These are phyloP conservation scores for Trichoderma orchidacearum DNA, from an alignment of 495 filamentous ascomycete species.

Conservation along the genomic window DNA sequence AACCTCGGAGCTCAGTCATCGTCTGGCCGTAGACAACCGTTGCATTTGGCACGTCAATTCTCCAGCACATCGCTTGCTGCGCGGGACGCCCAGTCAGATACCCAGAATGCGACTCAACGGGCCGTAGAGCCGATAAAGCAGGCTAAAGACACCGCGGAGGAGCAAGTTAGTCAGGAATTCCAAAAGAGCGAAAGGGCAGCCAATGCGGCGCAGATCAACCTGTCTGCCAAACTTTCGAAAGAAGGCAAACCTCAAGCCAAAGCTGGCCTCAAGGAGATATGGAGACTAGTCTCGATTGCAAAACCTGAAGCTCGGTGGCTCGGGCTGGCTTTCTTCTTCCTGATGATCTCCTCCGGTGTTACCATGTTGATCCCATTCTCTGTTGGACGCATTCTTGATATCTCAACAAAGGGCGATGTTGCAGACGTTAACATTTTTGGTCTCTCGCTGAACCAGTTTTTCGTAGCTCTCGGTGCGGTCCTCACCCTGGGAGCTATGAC, in stretches of 20 bases:
- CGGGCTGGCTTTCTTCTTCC: conserved; percentile 63
- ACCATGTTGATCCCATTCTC: conserved; percentile 94
- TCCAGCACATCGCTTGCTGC: neutral
- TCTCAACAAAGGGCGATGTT: conserved; percentile 24
- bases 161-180: conserved; percentile 13
- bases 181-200: conserved; percentile 54
- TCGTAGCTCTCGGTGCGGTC: conserved; percentile 20
- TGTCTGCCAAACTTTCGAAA: conserved; percentile 73
- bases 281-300: conserved; percentile 81
- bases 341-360: conserved; percentile 76
- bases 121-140: conserved; percentile 4
- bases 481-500: conserved; percentile 36
- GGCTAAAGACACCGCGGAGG: conserved; percentile 11
- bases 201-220: conserved; percentile 79
- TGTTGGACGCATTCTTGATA: conserved; percentile 86
- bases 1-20: neutral
- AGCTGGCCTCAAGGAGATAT: conserved; percentile 62
- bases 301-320: conserved; percentile 69
- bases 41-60: neutral
- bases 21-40: neutral
- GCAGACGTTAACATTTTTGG: conserved; percentile 18
- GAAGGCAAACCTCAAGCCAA: conserved; percentile 53
- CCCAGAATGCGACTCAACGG: neutral
- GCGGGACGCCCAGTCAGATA: neutral
- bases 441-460: conserved; percentile 24